Evolutionary conservation across 148 eudicot species (phyloP).

Genomic region (Camellia lanceoleosa): DNA sequence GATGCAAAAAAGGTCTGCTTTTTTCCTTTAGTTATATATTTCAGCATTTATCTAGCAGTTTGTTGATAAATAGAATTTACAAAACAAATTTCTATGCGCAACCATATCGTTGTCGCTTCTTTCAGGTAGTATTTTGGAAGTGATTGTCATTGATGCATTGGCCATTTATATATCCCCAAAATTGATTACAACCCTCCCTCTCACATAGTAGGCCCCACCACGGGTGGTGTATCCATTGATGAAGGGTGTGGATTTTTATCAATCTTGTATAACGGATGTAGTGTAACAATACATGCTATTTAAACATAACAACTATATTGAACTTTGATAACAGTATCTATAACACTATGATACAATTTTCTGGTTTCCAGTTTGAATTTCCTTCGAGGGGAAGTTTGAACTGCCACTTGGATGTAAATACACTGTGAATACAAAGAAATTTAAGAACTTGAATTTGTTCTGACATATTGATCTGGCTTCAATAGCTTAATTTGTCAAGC

Average conservation of each 20-base stretch:
- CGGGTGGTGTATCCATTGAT: not conserved
- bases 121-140: not conserved
- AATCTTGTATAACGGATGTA: not conserved
- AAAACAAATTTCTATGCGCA: not conserved
- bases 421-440: too few relatives aligned
- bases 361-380: slow-evolving; percentile 1
- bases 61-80: not conserved
- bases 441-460: not conserved
- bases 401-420: not conserved
- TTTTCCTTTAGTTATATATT: not conserved
- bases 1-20: slow-evolving; percentile 78
- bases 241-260: not conserved
- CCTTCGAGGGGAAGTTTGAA: not conserved
- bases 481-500: not conserved
- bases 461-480: slow-evolving; percentile 7
- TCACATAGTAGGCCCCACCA: not conserved
- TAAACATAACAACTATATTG: not conserved
- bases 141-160: not conserved
- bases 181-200: not conserved
- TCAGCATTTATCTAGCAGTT: not conserved
- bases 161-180: not conserved
- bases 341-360: not conserved
- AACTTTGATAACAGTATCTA: not conserved
- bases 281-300: not conserved
- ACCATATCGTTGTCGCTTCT: not conserved